Evolutionary conservation across 1,284 basidiomycete species (phyloP).

Genomic region (Microbotryum saponariae): DNA sequence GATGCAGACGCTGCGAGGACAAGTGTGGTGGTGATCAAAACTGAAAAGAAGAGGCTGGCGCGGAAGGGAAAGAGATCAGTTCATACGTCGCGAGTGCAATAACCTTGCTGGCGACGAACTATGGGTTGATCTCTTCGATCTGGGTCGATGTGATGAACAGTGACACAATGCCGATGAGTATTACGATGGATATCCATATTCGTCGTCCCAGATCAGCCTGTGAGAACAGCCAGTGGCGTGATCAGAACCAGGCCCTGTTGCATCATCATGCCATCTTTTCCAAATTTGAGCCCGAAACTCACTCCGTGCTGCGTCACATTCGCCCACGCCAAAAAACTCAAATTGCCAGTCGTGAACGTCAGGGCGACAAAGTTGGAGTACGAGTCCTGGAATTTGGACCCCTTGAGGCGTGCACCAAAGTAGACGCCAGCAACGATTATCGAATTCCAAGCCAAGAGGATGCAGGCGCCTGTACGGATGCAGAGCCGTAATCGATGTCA

Average conservation of each 20-base stretch:
- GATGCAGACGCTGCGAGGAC: conserved; percentile 26
- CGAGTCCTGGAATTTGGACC: conserved; percentile 22
- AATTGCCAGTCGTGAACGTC: conserved; percentile 32
- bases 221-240: too few relatives aligned
- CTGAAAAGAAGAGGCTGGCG: conserved; percentile 28
- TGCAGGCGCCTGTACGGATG: conserved; percentile 16
- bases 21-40: conserved; percentile 24
- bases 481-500: not conserved
- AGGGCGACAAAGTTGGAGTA: conserved; percentile 31
- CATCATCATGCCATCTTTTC: too few relatives aligned
- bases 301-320: conserved; percentile 27
- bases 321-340: conserved; percentile 29
- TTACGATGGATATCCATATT: conserved; percentile 18
- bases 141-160: conserved; percentile 31
- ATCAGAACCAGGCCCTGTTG: not conserved
- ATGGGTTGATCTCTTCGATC: conserved; percentile 15
- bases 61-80: not conserved
- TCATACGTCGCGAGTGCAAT: too few relatives aligned
- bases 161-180: conserved; percentile 16
- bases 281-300: not conserved
- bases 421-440: conserved; percentile 32
- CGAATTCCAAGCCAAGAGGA: conserved; percentile 30
- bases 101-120: not conserved
- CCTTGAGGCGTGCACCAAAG: conserved; percentile 26
- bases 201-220: conserved; percentile 24